Evolutionary conservation across 2,329 filamentous ascomycete genomes (phyloP), one percentile per base, ranked within the genome.

Genomic region (Alternaria atra): DNA sequence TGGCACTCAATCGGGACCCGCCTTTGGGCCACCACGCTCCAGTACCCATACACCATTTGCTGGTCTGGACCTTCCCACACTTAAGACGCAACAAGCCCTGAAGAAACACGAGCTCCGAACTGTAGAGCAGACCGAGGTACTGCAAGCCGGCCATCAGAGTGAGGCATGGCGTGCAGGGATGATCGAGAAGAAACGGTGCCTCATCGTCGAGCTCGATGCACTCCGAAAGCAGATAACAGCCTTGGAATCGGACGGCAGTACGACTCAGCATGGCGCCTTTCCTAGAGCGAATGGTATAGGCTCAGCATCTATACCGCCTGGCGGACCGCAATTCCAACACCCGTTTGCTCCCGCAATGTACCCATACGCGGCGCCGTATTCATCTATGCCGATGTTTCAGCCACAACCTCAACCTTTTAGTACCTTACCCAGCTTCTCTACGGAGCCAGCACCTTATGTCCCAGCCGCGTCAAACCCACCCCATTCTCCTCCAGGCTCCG

Each of bases 101-200:
- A 77, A 74, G 66, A 77, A 73, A 55, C 70, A 75, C 42, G 74
- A 77, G 62, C 75, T 77, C 43, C 72, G 74, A 6, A 68, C 63
- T 7, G 70, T 79, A 4, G 76, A 79, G 56, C 76, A 78, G 58
- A 74, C 73, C 13, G 76, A 79, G 47, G 73, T 78, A 0, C 57
- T 78, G 10, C 73, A 79, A 61, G 67, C 74, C 8, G 64, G 68
- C 32, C 69, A 73, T 13, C 72, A 79, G 46, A 71, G 61, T n/a
- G 70, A 75, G 9, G 62, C 64, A 9, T 79, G 76, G 74, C 73
- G 77, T 47, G 62, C 66, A 6, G 56, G 57, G 17, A 75, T 78
- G 58, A 77, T 79, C 17, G 71, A 74, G 51, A 73, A 75, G 66
- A 79, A 79, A 66, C 73, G 69, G 42, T 66, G 60, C 43, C 64